Conservation (phyloP, 179 eudicot genomes). For the Beta lomatogona region DNA sequence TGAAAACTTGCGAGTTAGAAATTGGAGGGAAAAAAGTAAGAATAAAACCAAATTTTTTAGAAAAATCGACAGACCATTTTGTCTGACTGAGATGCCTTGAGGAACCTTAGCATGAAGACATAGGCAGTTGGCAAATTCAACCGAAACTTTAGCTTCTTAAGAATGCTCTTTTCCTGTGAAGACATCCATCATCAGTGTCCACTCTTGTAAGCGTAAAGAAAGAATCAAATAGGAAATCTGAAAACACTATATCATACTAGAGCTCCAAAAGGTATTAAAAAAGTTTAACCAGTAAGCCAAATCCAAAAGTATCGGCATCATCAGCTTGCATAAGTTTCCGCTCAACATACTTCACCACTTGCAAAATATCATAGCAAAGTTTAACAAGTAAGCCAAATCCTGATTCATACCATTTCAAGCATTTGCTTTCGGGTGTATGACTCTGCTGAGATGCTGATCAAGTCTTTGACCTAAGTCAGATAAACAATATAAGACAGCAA, state of each 20-base stretch:
- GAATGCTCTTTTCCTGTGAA: conserved; percentile 71
- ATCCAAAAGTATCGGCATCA: no score
- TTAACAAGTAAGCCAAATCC: conserved; percentile 10
- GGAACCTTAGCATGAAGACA: conserved; percentile 91
- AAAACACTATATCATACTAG: background rate
- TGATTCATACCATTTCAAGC: conserved; percentile 69
- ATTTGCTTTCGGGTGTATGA: conserved; percentile 76
- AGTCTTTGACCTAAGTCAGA: conserved; percentile 63
- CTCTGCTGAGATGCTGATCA: conserved; percentile 88
- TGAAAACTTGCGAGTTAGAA: conserved; percentile 15
- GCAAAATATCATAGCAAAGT: background rate
- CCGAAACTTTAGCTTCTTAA: conserved; percentile 80
- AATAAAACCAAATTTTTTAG: background rate
- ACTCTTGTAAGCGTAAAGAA: background rate
- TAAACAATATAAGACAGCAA: conserved; percentile 15
- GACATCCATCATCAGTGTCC: background rate
- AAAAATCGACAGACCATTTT: conserved; percentile 47
- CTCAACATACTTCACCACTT: background rate
- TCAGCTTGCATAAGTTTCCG: conserved; percentile 2
- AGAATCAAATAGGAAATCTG: background rate
- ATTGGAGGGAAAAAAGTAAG: background rate
- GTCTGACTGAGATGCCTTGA: conserved; percentile 81
- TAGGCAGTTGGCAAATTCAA: conserved; percentile 86
- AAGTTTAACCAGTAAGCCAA: no score
- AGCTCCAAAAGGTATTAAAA: background rate